Percentiles rank a stretch among this genome's conserved stretches.
Evolutionary conservation across 352 stramenopile genomes (phyloP).

Genomic region (Phytophthora sp.): DNA sequence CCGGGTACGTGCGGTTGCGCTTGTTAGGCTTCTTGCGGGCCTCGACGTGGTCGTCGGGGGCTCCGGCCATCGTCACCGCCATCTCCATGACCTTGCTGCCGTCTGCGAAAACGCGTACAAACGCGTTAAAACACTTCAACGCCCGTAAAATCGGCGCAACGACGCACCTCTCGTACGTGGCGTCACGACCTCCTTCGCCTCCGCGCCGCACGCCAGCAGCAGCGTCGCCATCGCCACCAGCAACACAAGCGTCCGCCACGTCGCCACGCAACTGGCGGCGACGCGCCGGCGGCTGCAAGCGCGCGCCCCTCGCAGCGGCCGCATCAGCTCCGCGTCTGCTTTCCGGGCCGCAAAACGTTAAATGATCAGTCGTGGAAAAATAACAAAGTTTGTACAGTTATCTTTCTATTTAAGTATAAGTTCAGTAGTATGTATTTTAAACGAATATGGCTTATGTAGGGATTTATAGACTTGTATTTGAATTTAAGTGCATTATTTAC

Average conservation of each 20-base stretch:
- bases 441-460: not conserved
- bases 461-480: too few relatives aligned
- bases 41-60: not conserved
- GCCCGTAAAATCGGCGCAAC: not conserved
- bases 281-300: not conserved
- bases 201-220: slow-evolving; percentile 1
- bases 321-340: slow-evolving; percentile 9
- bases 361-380: slow-evolving; percentile 15
- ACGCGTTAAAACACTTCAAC: slow-evolving; percentile 1
- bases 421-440: not conserved
- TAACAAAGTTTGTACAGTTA: not conserved
- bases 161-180: slow-evolving; percentile 18
- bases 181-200: slow-evolving; percentile 28
- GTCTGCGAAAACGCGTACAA: not conserved
- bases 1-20: slow-evolving; percentile 31
- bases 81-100: slow-evolving; percentile 16
- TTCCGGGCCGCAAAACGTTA: slow-evolving; percentile 12
- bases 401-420: not conserved
- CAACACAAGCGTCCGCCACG: not conserved
- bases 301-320: slow-evolving; percentile 6
- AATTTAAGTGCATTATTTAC: too few relatives aligned
- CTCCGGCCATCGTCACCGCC: slow-evolving; percentile 19
- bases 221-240: slow-evolving; percentile 8
- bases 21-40: slow-evolving; percentile 25
- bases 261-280: not conserved